phyloP scores from a whole-genome alignment of 768 basidiomycete species.

The Suillus fuscotomentosus region DNA sequence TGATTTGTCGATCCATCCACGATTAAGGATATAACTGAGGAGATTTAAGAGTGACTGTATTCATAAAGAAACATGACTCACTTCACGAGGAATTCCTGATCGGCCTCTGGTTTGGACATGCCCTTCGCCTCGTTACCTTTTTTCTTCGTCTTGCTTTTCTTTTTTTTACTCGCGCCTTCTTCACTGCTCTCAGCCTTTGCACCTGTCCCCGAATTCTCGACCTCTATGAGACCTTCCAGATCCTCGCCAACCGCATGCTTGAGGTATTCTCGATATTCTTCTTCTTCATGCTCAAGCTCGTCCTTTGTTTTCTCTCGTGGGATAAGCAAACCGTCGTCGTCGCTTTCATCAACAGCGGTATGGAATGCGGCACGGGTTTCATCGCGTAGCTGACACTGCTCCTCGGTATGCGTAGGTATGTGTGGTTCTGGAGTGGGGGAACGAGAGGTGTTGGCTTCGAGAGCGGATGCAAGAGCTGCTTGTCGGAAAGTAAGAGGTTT shows the following conservation, averaged over 20 bases:
- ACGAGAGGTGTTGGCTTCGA: conserved; percentile 47
- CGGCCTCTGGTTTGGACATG: conserved; percentile 21
- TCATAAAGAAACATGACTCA: conserved; percentile 37
- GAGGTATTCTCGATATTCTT: conserved; percentile 82
- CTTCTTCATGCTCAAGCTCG: conserved; percentile 74
- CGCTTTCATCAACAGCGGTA: conserved; percentile 35
- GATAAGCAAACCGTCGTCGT: conserved; percentile 65
- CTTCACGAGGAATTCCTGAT: conserved; percentile 86
- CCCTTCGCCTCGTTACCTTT: conserved; percentile 32
- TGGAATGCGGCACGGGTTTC: conserved; percentile 90
- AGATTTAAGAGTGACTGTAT: neutral
- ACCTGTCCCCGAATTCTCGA: conserved; percentile 31
- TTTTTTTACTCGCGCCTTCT: conserved; percentile 24
- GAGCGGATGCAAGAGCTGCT: conserved; percentile 61
- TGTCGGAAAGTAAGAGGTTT: conserved; percentile 79
- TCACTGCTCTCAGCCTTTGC: conserved; percentile 25
- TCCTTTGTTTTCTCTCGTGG: conserved; percentile 77
- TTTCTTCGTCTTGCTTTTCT: conserved; percentile 32
- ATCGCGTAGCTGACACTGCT: conserved; percentile 68
- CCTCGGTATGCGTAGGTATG: conserved; percentile 69
- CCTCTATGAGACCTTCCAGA: conserved; percentile 62
- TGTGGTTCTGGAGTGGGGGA: conserved; percentile 56
- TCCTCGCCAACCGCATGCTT: conserved; percentile 80
- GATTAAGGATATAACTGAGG: conserved; percentile 89
- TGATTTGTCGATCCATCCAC: conserved; percentile 92